Percentiles rank a stretch among this genome's conserved stretches.
phyloP scores from a whole-genome alignment of 2,329 filamentous ascomycete species.

The Thielaviopsis populi region DNA sequence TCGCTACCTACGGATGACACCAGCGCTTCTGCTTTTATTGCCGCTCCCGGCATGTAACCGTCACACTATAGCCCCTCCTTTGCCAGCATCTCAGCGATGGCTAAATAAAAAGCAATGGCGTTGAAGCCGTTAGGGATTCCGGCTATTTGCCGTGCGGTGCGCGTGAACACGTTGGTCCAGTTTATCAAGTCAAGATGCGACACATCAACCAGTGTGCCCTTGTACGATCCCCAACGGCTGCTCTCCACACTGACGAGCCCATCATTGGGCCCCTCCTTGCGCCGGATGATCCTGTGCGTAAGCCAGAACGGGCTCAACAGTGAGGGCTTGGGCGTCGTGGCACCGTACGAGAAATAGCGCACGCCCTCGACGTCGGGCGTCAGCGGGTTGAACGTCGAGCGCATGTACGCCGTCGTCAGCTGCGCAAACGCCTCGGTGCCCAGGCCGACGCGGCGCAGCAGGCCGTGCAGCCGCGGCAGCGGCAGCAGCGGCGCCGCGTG shows the following conservation, averaged over 20 bases:
- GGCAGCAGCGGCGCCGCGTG: constrained; percentile 29
- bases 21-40: no score
- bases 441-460: constrained; percentile 37
- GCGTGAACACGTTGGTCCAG: constrained; percentile 47
- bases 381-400: constrained; percentile 41
- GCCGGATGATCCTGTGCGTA: constrained; percentile 35
- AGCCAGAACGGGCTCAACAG: constrained; percentile 49
- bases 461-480: constrained; percentile 40
- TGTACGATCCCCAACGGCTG: constrained; percentile 47
- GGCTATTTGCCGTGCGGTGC: constrained; percentile 36
- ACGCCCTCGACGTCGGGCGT: constrained; percentile 39
- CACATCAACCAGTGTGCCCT: constrained; percentile 46
- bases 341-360: constrained; percentile 49
- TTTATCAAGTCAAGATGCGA: constrained; percentile 53
- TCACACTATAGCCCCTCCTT: constrained; percentile 39
- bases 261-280: constrained; percentile 45
- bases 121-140: constrained; percentile 46
- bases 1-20: no score
- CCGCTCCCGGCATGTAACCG: not conserved
- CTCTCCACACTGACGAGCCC: constrained; percentile 52
- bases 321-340: constrained; percentile 36
- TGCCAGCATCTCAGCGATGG: constrained; percentile 54
- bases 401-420: constrained; percentile 44
- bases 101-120: constrained; percentile 51
- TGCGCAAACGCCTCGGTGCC: constrained; percentile 47